A percentile compares a stretch with the other conserved stretches of the same genome.
Evolutionary conservation across 2,329 filamentous ascomycete species (phyloP).

Genomic region (Falciphora oryzae): DNA sequence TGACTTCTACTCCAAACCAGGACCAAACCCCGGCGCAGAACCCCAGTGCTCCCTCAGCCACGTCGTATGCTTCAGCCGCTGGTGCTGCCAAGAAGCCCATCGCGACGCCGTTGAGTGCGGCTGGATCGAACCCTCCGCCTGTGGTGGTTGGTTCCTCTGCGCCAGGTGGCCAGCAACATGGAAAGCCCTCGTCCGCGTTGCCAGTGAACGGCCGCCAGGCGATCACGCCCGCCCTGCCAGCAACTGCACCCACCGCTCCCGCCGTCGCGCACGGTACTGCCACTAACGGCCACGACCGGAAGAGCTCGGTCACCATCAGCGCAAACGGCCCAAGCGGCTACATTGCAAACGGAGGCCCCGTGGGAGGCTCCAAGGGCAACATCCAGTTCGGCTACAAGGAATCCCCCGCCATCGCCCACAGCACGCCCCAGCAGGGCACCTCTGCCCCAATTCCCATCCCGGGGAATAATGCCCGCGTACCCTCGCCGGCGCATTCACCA

Average conservation of each 20-base stretch:
- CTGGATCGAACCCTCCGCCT: slow-evolving; percentile 48
- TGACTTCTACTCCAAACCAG: slow-evolving; percentile 56
- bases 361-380: slow-evolving; percentile 53
- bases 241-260: slow-evolving; percentile 44
- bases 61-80: slow-evolving; percentile 64
- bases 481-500: slow-evolving; percentile 81
- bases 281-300: slow-evolving; percentile 78
- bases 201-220: slow-evolving; percentile 79
- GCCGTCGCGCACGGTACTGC: slow-evolving; percentile 57
- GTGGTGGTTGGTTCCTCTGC: slow-evolving; percentile 51
- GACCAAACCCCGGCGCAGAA: slow-evolving; percentile 49
- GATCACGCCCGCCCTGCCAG: slow-evolving; percentile 63
- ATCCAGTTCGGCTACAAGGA: slow-evolving; percentile 81
- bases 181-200: slow-evolving; percentile 62
- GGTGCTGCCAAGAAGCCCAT: slow-evolving; percentile 57
- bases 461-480: slow-evolving; percentile 58
- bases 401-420: slow-evolving; percentile 61
- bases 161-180: slow-evolving; percentile 47
- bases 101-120: slow-evolving; percentile 55
- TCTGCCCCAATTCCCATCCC: slow-evolving; percentile 59
- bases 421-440: slow-evolving; percentile 53
- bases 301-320: slow-evolving; percentile 87
- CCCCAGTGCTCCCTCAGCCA: slow-evolving; percentile 48
- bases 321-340: slow-evolving; percentile 72
- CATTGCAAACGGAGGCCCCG: slow-evolving; percentile 66